These are phyloP conservation scores for Trichosporon faecale DNA, from an alignment of 1,284 basidiomycete species.

Conservation along the genomic window DNA sequence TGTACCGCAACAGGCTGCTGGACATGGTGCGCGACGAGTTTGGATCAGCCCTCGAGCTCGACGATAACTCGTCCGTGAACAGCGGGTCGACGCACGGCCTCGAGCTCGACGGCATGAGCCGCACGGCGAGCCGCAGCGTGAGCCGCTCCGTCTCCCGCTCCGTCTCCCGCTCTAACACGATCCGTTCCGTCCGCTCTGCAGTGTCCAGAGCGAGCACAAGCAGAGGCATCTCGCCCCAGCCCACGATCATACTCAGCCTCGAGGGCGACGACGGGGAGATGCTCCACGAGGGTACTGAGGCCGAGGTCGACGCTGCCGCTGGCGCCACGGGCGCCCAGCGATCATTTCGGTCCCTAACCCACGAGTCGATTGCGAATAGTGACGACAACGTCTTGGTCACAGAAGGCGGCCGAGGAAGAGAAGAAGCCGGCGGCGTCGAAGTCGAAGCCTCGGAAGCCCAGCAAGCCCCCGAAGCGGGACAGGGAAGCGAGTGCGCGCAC, in stretches of 20 bases:
- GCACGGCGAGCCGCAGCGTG: not conserved
- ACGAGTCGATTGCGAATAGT: too few relatives aligned
- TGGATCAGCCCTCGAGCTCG: not conserved
- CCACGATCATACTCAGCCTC: not conserved
- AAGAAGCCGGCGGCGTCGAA: not conserved
- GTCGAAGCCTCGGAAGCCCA: not conserved
- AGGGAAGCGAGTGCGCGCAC: not conserved
- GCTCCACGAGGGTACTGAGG: not conserved
- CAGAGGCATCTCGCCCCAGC: not conserved
- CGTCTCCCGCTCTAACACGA: not conserved
- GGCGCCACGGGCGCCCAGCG: not conserved
- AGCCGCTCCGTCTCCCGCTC: not conserved
- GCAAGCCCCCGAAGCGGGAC: not conserved
- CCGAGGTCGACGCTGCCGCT: too few relatives aligned
- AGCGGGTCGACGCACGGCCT: not conserved
- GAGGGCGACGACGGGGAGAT: not conserved
- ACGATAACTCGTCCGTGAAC: not conserved
- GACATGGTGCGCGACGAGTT: slow-evolving; percentile 8
- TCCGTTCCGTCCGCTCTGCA: not conserved
- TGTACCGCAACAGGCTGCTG: not conserved
- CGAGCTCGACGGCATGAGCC: slow-evolving; percentile 2
- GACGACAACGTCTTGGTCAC: too few relatives aligned
- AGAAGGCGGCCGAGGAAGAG: not conserved
- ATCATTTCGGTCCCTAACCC: not conserved
- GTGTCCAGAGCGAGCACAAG: not conserved